phyloP scores from a whole-genome alignment of 2,329 filamentous ascomycete genomes.

The Capronia americana region DNA sequence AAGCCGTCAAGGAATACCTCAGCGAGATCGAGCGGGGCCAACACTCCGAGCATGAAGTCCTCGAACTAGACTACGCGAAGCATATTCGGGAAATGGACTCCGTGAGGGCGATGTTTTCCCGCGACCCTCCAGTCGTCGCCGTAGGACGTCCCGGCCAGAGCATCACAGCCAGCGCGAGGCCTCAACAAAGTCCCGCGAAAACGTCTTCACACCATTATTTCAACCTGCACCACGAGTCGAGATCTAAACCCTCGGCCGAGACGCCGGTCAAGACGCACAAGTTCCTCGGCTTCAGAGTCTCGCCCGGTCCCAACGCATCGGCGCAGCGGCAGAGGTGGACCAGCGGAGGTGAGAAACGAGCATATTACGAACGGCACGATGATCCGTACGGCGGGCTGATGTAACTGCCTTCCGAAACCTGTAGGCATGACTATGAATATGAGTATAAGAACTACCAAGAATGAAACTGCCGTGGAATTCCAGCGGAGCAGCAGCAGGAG shows the following conservation, averaged over 20 bases:
- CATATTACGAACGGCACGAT: slow-evolving; percentile 25
- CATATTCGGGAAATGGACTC: slow-evolving; percentile 22
- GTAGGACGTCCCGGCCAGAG: background rate
- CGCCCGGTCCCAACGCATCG: slow-evolving; percentile 13
- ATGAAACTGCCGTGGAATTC: background rate
- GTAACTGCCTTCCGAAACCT: background rate
- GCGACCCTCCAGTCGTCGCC: background rate
- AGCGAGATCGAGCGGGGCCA: slow-evolving; percentile 4
- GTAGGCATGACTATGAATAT: background rate
- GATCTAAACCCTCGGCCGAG: background rate
- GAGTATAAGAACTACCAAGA: background rate
- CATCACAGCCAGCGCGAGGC: background rate
- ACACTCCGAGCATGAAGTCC: slow-evolving; percentile 12
- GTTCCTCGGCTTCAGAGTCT: slow-evolving; percentile 26
- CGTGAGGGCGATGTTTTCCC: slow-evolving; percentile 30
- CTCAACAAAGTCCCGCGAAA: background rate
- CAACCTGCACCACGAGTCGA: slow-evolving; percentile 12
- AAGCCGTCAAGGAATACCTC: slow-evolving; percentile 25
- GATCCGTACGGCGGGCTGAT: slow-evolving; percentile 33
- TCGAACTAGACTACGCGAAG: slow-evolving; percentile 29
- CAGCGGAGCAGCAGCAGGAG: background rate
- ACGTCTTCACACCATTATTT: slow-evolving; percentile 8
- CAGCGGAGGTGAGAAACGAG: slow-evolving; percentile 12
- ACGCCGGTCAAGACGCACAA: slow-evolving; percentile 5
- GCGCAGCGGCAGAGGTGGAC: slow-evolving; percentile 4